Evolutionary conservation across 139 green algal genomes (phyloP).

Genomic region (Asterochloris erici): DNA sequence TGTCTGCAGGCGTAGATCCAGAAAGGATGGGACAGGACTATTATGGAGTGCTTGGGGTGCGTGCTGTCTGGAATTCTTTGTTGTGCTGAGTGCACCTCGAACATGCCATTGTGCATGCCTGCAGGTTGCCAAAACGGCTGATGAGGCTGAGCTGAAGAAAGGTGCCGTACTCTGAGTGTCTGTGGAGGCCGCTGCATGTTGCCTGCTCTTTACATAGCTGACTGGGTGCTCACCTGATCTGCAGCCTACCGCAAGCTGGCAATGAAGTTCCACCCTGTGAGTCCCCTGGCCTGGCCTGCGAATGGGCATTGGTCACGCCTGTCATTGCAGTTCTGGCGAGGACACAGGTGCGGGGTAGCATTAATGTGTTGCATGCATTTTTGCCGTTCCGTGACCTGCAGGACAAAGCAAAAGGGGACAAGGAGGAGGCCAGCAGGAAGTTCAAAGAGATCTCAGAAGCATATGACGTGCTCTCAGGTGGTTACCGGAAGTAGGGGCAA

Average conservation of each 20-base stretch:
- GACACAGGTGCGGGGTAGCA: background rate
- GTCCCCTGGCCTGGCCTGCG: background rate
- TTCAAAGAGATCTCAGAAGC: conserved; percentile 85
- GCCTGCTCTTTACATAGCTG: background rate
- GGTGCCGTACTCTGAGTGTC: conserved; percentile 24
- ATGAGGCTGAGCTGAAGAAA: conserved; percentile 84
- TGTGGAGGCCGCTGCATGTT: background rate
- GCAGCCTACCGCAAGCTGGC: conserved; percentile 37
- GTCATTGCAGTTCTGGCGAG: background rate
- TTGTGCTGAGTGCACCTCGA: no score
- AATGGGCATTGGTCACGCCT: no score
- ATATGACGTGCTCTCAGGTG: conserved; percentile 61
- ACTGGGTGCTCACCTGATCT: background rate
- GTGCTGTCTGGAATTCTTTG: no score
- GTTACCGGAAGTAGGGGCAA: background rate
- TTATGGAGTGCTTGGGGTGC: conserved; percentile 75
- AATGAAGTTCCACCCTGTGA: conserved; percentile 33
- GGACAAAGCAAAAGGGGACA: conserved; percentile 38
- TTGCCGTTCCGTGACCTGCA: background rate
- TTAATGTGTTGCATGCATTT: background rate
- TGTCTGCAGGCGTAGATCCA: background rate
- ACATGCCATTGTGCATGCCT: no score
- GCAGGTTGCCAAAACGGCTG: conserved; percentile 38
- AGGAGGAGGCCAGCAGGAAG: conserved; percentile 40
- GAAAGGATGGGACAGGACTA: conserved; percentile 78